Percentiles rank a stretch among this genome's conserved stretches.
Evolutionary conservation across 495 filamentous ascomycete species (phyloP).

Genomic region (Penicillium fimorum): DNA sequence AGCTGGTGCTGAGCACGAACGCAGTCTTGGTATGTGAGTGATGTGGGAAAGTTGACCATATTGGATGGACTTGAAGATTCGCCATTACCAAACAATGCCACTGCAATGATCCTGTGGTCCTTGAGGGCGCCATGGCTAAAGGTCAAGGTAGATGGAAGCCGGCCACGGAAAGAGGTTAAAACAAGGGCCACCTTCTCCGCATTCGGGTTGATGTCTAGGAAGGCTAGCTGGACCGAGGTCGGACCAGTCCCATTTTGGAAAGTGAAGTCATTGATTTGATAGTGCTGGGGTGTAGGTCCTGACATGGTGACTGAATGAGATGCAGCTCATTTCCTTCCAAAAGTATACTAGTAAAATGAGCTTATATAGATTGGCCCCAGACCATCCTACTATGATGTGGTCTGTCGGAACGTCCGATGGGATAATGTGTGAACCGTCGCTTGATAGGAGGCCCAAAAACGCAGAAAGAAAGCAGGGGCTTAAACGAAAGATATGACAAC

Average conservation of each 20-base stretch:
- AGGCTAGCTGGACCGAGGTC: conserved; percentile 30
- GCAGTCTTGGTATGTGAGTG: conserved; percentile 58
- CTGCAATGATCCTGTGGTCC: conserved; percentile 57
- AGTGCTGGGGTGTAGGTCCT: neutral
- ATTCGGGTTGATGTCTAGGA: conserved; percentile 40
- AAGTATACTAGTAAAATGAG: neutral
- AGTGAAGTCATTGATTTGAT: neutral
- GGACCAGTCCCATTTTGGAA: neutral
- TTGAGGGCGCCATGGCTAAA: conserved; percentile 50
- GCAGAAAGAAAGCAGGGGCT: neutral
- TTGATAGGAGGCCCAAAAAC: neutral
- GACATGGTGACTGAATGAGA: neutral
- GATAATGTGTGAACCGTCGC: neutral
- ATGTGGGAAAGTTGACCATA: conserved; percentile 52
- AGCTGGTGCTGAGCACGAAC: conserved; percentile 58
- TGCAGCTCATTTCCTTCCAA: neutral
- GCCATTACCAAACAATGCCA: conserved; percentile 65
- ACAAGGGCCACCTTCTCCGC: conserved; percentile 39
- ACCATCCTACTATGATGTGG: neutral
- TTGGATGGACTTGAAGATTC: conserved; percentile 64
- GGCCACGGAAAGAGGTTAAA: conserved; percentile 50
- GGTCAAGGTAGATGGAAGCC: conserved; percentile 40
- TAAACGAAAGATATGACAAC: too few relatives aligned
- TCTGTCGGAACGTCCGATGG: neutral
- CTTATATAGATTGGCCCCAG: neutral